Evolutionary conservation across 495 filamentous ascomycete species (phyloP), one percentile per base, ranked within the genome.

Genomic region (Ramalina intermedia): DNA sequence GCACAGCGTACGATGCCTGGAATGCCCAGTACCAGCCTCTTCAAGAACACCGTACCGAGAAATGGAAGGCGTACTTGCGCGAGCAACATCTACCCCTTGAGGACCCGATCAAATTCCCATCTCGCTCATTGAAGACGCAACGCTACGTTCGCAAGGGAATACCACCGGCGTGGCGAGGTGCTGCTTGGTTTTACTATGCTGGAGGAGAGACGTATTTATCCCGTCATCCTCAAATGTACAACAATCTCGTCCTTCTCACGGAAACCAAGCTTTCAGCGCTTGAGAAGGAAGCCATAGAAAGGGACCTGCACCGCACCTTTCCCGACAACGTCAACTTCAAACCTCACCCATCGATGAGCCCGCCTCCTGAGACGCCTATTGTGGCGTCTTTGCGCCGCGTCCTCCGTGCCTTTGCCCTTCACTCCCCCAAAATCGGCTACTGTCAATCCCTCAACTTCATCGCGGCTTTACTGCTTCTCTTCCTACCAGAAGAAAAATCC

Each of bases 131-230:
- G 37, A 93, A 90, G 58, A 74, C 89, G 26, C 94, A 94, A 66
- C 75, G 87, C 12, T 94, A 85, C 58, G 75, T 95, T 26, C 80
- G 90, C 33, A 98, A 98, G 63, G 91, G 91, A n/a, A 87, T 96
- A 21, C 91, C 91, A 2, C 82, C 88, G 1, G 86, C 94, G 49
- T 88, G 85, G 76, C 76, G 91, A 56, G 91, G 91, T 11, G 81
- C 83, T 5, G 90, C 91, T 27, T 98, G 91, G 91, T 98, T 94
- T 58, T 96, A 81, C 64, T 98, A 96, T 62, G 88, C 87, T n/a
- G 87, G 87, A 12, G 91, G 91, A 6, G 84, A 85, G 24, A 75
- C 79, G 37, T 78, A 81, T 53, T 58, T 96, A 48, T 74, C 75
- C 47, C 80, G 84, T 47, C 73, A 94, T 58, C 66, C 70, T 9